Conservation (phyloP, 2,329 filamentous ascomycete species). For the Venturia effusa region DNA sequence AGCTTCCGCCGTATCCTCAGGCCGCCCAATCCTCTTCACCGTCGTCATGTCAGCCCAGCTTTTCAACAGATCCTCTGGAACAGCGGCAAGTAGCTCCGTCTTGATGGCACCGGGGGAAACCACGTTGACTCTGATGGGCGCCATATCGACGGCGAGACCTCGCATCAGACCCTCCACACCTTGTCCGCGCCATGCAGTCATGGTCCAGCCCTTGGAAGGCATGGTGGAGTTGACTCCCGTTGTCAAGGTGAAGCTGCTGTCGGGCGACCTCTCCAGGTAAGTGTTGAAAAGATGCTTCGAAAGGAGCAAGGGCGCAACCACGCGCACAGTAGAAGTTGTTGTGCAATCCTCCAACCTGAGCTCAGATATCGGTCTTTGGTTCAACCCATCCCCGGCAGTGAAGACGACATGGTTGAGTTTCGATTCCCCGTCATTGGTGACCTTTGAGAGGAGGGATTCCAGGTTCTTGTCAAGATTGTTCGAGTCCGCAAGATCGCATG, state of each 20-base stretch:
- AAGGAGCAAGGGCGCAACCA: conserved; percentile 40
- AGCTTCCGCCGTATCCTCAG: conserved; percentile 21
- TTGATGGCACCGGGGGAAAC: conserved; percentile 45
- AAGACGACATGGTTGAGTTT: conserved; percentile 45
- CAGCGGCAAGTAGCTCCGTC: conserved; percentile 29
- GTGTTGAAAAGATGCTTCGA: conserved; percentile 35
- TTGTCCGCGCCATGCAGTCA: conserved; percentile 38
- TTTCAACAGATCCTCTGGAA: conserved; percentile 15
- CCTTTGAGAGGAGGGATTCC: conserved; percentile 30
- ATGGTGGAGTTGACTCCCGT: conserved; percentile 41
- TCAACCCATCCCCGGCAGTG: conserved; percentile 43
- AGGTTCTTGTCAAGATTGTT: conserved; percentile 38
- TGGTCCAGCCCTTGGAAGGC: conserved; percentile 41
- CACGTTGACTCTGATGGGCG: conserved; percentile 52
- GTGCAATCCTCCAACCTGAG: not conserved
- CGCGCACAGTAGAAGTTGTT: conserved; percentile 33
- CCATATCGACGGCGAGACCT: conserved; percentile 50
- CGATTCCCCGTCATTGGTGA: conserved; percentile 18
- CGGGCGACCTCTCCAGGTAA: conserved; percentile 33
- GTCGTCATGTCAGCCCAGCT: conserved; percentile 19
- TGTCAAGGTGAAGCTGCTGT: conserved; percentile 46
- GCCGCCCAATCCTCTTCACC: conserved; percentile 19
- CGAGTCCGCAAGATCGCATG: conserved; percentile 37
- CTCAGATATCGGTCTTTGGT: conserved; percentile 25
- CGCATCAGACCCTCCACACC: conserved; percentile 43